Evolutionary conservation across 176 grass and related monocot species (phyloP), one percentile per base, ranked within the genome.

Genomic region (Oropetium thomaeum): DNA sequence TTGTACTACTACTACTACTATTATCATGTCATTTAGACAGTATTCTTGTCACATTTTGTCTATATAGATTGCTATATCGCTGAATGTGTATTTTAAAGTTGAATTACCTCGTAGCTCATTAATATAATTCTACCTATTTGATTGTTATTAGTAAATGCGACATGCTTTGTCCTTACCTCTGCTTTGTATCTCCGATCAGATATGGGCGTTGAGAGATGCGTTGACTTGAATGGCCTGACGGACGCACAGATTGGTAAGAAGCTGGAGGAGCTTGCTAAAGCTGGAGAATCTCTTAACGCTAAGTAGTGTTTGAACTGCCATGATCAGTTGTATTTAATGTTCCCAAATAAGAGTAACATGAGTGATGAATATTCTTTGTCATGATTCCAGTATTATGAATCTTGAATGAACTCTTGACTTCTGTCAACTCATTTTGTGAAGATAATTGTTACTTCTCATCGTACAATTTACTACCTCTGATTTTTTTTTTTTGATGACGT

Each of bases 181-280:
- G 69, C 2, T 54, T n/a, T 67, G 33, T 44, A 57, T 52, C 54
- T 64, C 19, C 34, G 70, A 29, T 47, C 64, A 92, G 90, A 77
- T 67, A 86, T 89, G 90, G 90, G 90, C 8, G 86, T 89, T 10
- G 90, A 92, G 86, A 92, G 83, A 42, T 92, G 90, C 3, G 90
- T 83, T 62, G 34, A 65, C 13, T 89, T 92, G 86, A 79, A 89
- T 65, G 90, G 90, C 32, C 43, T 89, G 35, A 86, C 90, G 7
- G 78, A 87, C 79, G 82, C 67, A 3, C 86, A 92, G 51, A 92
- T 92, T 43, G 81, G 89, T 80, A 73, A 77, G 53, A 92, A 89
- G 79, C 80, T 92, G 69, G 90, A 92, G 90, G 86, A 92, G 26
- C 79, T 92, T 8, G 74, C 74, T 26, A 89, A 81, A 63, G 82